Conservation (phyloP, 1,139 yeast species). For the Tardiomyces blankii region DNA sequence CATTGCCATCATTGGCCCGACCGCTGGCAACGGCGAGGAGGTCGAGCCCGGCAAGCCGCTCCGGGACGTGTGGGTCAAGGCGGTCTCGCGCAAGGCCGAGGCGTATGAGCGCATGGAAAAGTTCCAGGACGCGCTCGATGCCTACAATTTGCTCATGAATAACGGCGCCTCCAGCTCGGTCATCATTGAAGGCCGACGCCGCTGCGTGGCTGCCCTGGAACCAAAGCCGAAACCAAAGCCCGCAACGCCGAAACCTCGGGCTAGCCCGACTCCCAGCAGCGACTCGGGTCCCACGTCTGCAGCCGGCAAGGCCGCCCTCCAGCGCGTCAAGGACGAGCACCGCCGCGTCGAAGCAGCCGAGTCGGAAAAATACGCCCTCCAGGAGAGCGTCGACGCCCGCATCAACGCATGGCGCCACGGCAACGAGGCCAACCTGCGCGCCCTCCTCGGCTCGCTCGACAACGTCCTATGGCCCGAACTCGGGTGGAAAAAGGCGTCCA, state of each 20-base stretch:
- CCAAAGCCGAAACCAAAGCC: constrained; percentile 21
- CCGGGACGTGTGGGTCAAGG: constrained; percentile 64
- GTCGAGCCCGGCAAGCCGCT: constrained; percentile 46
- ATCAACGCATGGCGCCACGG: constrained; percentile 60
- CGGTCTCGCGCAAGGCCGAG: constrained; percentile 66
- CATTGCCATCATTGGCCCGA: constrained; percentile 41
- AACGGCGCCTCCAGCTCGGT: constrained; percentile 57
- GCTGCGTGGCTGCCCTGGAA: constrained; percentile 57
- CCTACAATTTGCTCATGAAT: constrained; percentile 51
- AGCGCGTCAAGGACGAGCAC: constrained; percentile 38
- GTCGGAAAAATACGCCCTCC: constrained; percentile 42
- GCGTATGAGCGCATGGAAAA: constrained; percentile 70
- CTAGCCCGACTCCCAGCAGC: constrained; percentile 8
- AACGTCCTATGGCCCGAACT: constrained; percentile 49
- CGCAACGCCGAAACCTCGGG: constrained; percentile 14
- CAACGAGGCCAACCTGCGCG: constrained; percentile 70
- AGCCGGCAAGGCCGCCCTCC: constrained; percentile 33
- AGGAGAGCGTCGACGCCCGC: constrained; percentile 47
- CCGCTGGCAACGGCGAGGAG: constrained; percentile 25
- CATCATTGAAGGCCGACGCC: constrained; percentile 69
- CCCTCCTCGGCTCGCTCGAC: constrained; percentile 57
- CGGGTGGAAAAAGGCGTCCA: constrained; percentile 51
- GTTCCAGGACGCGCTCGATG: constrained; percentile 47
- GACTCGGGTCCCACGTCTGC: constrained; percentile 19
- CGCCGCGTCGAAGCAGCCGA: constrained; percentile 41